Evolutionary conservation across 331 rosid species (phyloP).

Genomic region (Rhamnella rubrinervis): DNA sequence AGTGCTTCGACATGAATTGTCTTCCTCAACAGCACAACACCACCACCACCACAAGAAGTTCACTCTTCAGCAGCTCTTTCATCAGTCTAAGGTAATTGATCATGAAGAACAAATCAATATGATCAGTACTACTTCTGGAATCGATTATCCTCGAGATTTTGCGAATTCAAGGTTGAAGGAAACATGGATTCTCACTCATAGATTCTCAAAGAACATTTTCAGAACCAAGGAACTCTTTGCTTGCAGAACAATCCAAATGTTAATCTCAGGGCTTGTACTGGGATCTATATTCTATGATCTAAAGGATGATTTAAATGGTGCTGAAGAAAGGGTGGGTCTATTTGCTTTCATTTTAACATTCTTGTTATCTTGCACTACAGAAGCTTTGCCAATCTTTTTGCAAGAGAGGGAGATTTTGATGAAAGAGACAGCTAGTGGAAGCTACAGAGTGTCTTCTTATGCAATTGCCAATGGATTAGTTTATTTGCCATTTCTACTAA

Average conservation of each 20-base stretch:
- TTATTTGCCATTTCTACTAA: slow-evolving; percentile 87
- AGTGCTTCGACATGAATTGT: slow-evolving; percentile 21
- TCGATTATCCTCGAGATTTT: slow-evolving; percentile 47
- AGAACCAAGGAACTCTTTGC: slow-evolving; percentile 90
- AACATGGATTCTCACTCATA: slow-evolving; percentile 79
- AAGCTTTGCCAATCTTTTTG: slow-evolving; percentile 87
- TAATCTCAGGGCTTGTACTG: slow-evolving; percentile 70
- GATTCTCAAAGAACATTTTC: slow-evolving; percentile 87
- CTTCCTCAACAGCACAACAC: slow-evolving; percentile 28
- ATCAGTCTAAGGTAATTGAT: slow-evolving; percentile 71
- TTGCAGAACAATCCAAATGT: slow-evolving; percentile 90
- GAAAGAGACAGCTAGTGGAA: slow-evolving; percentile 94
- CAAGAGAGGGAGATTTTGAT: slow-evolving; percentile 94
- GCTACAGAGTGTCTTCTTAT: slow-evolving; percentile 90
- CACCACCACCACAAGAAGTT: slow-evolving; percentile 61
- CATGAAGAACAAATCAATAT: slow-evolving; percentile 32
- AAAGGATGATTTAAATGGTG: slow-evolving; percentile 61
- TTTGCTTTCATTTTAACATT: slow-evolving; percentile 88
- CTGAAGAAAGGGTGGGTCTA: slow-evolving; percentile 80
- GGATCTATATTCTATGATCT: slow-evolving; percentile 86
- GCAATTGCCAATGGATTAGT: slow-evolving; percentile 89
- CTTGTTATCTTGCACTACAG: slow-evolving; percentile 69
- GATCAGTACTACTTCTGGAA: slow-evolving; percentile 24
- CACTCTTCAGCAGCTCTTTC: slow-evolving; percentile 92
- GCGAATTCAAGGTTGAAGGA: slow-evolving; percentile 79